Base-by-base conservation (phyloP, 768 basidiomycete genomes). In the Russula emetica region DNA sequence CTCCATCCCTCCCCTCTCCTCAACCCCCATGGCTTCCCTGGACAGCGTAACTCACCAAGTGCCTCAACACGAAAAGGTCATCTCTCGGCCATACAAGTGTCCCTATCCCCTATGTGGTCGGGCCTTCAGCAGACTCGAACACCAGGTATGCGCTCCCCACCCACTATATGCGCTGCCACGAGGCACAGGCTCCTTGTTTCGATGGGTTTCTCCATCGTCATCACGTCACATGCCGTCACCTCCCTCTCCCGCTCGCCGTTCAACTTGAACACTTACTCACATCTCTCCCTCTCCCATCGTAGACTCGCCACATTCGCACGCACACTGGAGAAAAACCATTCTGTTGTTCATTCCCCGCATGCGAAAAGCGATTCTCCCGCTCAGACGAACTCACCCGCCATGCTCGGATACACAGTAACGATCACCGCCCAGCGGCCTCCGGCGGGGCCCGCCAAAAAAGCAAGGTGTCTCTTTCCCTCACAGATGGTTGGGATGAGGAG, bases 271-370 rank as follows among this genome's bases (percentile, higher is more conserved):
- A 34, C n/a, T 52, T 60, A 14, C 57, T 66, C n/a, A 61, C 61
- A 13, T 38, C n/a, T n/a, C 44, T 44, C 20, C 20, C 44, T n/a
- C 10, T 63, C 26, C 55, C 38, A 50, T 61, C 40, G 0, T 74
- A 98, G 92, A 99, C 96, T 22, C 88, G 96, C 66, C 96, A 99
- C 72, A 97, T 98, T 60, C 89, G 96, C 64, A 99, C 95, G 0
- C 96, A 99, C 75, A 99, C 96, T 0, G 96, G 96, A 71, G 96
- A 99, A 77, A 98, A 97, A 70, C 96, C 96, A 2, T 98, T 98
- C 71, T 82, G 85, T 24, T 99, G 96, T 82, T 87, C 85, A 1
- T 92, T 87, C 74, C 86, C 92, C 4, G 84, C 86, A n/a, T 99
- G 96, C 82, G 95, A 97, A 76, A 99, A 98, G 75, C 89, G 94